These are phyloP conservation scores for Podila horticola DNA, from an alignment of 192 early-diverging fungal genomes.

Conservation along the genomic window DNA sequence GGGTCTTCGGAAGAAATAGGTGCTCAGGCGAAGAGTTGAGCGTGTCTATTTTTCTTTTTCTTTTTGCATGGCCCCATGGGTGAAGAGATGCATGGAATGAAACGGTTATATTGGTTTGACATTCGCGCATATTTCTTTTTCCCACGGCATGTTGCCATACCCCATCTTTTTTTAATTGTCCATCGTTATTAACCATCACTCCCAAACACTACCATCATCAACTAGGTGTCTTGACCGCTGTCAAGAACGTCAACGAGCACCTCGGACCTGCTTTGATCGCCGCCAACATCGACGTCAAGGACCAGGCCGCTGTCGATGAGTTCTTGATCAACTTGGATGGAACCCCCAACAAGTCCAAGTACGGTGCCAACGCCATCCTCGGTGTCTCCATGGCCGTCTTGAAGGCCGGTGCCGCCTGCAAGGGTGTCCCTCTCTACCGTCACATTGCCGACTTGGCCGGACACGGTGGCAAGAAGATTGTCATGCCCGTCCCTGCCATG, in stretches of 20 bases:
- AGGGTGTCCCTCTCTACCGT: slow-evolving; percentile 93
- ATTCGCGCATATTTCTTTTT: background rate
- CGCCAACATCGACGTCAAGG: slow-evolving; percentile 83
- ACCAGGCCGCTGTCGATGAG: slow-evolving; percentile 91
- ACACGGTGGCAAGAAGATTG: slow-evolving; percentile 80
- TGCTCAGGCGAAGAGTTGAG: background rate
- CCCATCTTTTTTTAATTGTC: background rate
- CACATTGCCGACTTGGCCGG: slow-evolving; percentile 93
- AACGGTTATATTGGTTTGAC: no score
- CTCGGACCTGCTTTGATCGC: slow-evolving; percentile 88
- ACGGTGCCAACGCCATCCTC: slow-evolving; percentile 98
- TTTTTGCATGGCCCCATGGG: slow-evolving; percentile 78
- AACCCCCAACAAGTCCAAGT: slow-evolving; percentile 94
- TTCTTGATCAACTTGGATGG: slow-evolving; percentile 95
- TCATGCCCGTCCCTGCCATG: slow-evolving; percentile 96
- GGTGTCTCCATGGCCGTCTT: slow-evolving; percentile 97
- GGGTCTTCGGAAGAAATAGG: slow-evolving; percentile 25
- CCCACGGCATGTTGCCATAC: background rate
- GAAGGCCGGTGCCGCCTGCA: slow-evolving; percentile 95
- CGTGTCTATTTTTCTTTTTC: slow-evolving; percentile 74
- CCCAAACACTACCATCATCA: background rate
- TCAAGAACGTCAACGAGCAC: slow-evolving; percentile 89
- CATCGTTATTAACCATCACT: background rate
- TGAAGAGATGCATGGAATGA: background rate
- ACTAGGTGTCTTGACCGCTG: slow-evolving; percentile 88